Evolutionary conservation across 768 basidiomycete species (phyloP).

Genomic region (Mycena rosella): DNA sequence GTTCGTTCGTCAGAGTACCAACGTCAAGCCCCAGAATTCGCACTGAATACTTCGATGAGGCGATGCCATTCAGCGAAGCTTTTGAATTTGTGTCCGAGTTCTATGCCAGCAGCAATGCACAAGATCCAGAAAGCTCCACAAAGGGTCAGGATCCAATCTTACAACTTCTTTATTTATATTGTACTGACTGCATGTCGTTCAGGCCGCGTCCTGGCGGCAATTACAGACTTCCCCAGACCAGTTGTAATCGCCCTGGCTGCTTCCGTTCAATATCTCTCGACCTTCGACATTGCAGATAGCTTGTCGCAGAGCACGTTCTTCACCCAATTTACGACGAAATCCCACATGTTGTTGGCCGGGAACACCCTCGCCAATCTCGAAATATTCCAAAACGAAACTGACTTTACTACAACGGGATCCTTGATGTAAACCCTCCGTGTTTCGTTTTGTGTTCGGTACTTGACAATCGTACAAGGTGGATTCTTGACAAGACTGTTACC

Average conservation of each 20-base stretch:
- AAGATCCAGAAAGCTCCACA: conserved; percentile 38
- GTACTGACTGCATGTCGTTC: conserved; percentile 2
- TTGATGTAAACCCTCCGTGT: conserved; percentile 61
- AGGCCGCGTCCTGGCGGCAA: conserved; percentile 74
- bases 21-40: conserved; percentile 62
- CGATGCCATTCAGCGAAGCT: conserved; percentile 74
- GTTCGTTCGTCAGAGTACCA: conserved; percentile 49
- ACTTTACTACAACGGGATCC: conserved; percentile 79
- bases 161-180: not conserved
- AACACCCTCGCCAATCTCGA: conserved; percentile 93
- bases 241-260: conserved; percentile 83
- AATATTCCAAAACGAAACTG: conserved; percentile 92
- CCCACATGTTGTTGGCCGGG: conserved; percentile 89
- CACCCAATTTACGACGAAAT: conserved; percentile 77
- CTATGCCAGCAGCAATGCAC: conserved; percentile 50
- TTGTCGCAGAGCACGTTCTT: conserved; percentile 86
- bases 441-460: not conserved
- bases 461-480: conserved; percentile 49
- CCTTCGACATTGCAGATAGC: conserved; percentile 83
- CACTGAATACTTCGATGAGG: conserved; percentile 69
- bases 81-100: conserved; percentile 76
- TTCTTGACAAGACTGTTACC: conserved; percentile 90
- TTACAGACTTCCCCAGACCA: conserved; percentile 76
- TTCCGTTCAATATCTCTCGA: conserved; percentile 74
- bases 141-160: conserved; percentile 48